A percentile compares a stretch with the other conserved stretches of the same genome.
Conservation (phyloP, 2,329 filamentous ascomycete species). For the Colletotrichum sp. region DNA sequence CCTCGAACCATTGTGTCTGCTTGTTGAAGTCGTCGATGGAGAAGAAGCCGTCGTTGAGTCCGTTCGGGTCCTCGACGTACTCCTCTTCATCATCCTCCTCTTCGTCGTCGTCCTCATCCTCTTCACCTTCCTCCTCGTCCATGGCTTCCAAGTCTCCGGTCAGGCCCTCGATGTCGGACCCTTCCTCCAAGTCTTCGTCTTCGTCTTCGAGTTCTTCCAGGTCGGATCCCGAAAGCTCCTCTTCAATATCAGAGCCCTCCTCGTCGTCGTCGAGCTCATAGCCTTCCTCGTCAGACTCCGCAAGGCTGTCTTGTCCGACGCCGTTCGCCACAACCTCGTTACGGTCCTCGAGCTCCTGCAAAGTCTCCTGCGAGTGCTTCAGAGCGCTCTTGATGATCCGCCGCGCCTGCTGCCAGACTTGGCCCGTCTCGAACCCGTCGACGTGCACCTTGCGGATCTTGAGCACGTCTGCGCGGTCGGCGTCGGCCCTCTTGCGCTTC, state of each 20-base stretch:
- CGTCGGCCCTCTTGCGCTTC: slow-evolving; percentile 74
- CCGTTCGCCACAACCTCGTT: slow-evolving; percentile 44
- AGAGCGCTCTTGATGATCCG: slow-evolving; percentile 72
- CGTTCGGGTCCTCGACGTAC: slow-evolving; percentile 76
- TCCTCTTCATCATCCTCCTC: slow-evolving; percentile 41
- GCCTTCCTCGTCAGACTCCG: slow-evolving; percentile 41
- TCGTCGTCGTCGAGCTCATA: slow-evolving; percentile 26
- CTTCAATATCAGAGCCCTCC: slow-evolving; percentile 36
- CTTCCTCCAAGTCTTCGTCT: slow-evolving; percentile 29
- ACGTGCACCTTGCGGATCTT: slow-evolving; percentile 85
- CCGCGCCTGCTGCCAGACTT: slow-evolving; percentile 94
- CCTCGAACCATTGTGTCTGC: slow-evolving; percentile 87
- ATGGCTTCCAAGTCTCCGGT: slow-evolving; percentile 22
- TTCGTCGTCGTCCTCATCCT: slow-evolving; percentile 43
- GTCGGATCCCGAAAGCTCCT: slow-evolving; percentile 23
- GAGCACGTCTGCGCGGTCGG: slow-evolving; percentile 58
- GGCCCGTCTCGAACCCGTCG: slow-evolving; percentile 84
- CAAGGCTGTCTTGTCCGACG: slow-evolving; percentile 36
- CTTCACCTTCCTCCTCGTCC: slow-evolving; percentile 39
- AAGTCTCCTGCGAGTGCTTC: slow-evolving; percentile 49
- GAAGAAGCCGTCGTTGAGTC: slow-evolving; percentile 97
- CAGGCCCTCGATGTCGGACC: slow-evolving; percentile 34
- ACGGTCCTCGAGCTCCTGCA: slow-evolving; percentile 55
- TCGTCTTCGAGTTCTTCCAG: slow-evolving; percentile 25
- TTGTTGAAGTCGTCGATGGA: slow-evolving; percentile 98